Evolutionary conservation across 2,329 filamentous ascomycete genomes (phyloP).

Genomic region (Claviceps quebecensis): DNA sequence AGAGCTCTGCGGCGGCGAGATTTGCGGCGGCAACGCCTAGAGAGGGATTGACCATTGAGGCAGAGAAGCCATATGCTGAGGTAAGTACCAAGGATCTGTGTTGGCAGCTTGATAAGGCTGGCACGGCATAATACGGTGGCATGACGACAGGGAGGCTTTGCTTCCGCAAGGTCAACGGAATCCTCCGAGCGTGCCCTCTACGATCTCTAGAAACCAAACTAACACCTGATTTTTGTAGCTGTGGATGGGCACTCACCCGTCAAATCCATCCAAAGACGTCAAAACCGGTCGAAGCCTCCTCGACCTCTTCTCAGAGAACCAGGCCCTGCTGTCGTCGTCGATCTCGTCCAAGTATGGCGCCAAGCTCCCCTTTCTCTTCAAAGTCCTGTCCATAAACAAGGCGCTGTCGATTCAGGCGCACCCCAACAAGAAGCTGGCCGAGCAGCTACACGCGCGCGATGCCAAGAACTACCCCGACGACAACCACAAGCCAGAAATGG

Average conservation of each 20-base stretch:
- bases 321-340: slow-evolving; percentile 61
- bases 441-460: slow-evolving; percentile 72
- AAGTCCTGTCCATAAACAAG: slow-evolving; percentile 91
- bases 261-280: slow-evolving; percentile 83
- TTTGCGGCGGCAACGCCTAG: slow-evolving; percentile 77
- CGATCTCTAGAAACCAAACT: background rate
- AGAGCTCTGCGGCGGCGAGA: slow-evolving; percentile 72
- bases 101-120: too few relatives aligned
- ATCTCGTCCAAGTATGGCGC: slow-evolving; percentile 62
- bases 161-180: too few relatives aligned
- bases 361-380: slow-evolving; percentile 93
- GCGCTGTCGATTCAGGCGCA: slow-evolving; percentile 95
- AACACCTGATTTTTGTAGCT: slow-evolving; percentile 38
- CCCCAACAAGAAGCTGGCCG: slow-evolving; percentile 82
- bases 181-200: too few relatives aligned
- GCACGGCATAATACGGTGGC: too few relatives aligned
- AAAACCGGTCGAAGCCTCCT: slow-evolving; percentile 72
- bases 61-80: slow-evolving; percentile 89
- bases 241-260: slow-evolving; percentile 98
- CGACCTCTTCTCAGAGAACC: slow-evolving; percentile 77
- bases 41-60: slow-evolving; percentile 60
- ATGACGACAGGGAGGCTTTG: too few relatives aligned
- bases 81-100: slow-evolving; percentile 26
- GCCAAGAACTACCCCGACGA: slow-evolving; percentile 95
- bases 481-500: slow-evolving; percentile 99